Conservation (phyloP, 805 yeast genomes). For the Wickerhamiella slavikovae region DNA sequence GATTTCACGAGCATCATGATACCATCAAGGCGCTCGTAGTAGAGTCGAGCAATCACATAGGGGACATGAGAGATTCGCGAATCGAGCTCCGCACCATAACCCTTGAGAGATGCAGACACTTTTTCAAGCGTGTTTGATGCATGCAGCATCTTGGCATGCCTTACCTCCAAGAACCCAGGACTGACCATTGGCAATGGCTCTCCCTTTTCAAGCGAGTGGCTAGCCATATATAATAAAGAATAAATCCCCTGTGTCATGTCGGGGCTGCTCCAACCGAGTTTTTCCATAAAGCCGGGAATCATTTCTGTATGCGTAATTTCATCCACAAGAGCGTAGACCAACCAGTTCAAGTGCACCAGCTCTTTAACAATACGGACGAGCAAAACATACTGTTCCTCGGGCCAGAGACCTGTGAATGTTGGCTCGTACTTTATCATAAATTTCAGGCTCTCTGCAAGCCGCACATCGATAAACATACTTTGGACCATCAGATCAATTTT, state of each 20-base stretch:
- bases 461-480: conserved; percentile 4
- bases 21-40: conserved; percentile 17
- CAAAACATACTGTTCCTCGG: conserved; percentile 14
- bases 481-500: conserved; percentile 7
- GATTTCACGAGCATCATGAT: conserved; percentile 14
- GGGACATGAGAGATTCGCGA: conserved; percentile 13
- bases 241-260: conserved; percentile 1
- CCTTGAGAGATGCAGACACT: background rate
- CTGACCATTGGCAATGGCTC: conserved; percentile 3
- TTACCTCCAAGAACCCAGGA: conserved; percentile 3
- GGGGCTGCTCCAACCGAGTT: conserved; percentile 5
- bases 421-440: conserved; percentile 17
- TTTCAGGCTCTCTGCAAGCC: conserved; percentile 8
- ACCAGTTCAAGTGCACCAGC: conserved; percentile 11
- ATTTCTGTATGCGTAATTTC: conserved; percentile 8
- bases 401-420: conserved; percentile 17
- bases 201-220: conserved; percentile 1
- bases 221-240: conserved; percentile 3
- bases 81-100: conserved; percentile 2
- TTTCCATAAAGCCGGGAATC: conserved; percentile 2
- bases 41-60: no score
- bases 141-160: background rate
- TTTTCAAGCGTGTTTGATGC: no score
- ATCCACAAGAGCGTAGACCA: conserved; percentile 13
- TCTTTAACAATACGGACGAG: conserved; percentile 13